Evolutionary conservation across 2,329 filamentous ascomycete species (phyloP).

Genomic region (Zymoseptoria brevis): DNA sequence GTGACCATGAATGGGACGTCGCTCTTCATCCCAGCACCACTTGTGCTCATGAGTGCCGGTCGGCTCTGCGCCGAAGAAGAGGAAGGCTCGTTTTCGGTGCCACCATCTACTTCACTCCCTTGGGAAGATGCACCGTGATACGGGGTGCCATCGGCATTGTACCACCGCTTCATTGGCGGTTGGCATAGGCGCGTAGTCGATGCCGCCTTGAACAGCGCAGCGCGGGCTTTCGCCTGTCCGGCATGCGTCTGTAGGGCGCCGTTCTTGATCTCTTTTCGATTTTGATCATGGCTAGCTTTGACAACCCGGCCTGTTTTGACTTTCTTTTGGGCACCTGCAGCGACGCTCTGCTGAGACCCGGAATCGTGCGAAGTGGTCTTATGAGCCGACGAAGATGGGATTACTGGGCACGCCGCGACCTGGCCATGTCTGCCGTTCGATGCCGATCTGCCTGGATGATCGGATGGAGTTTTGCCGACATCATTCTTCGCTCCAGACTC

Average conservation of each 20-base stretch:
- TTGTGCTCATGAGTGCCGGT: not conserved
- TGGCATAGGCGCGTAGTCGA: not conserved
- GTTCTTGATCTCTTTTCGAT: not conserved
- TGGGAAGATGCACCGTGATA: not conserved
- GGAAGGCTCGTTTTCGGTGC: not conserved
- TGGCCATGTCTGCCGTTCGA: not conserved
- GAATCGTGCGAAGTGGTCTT: not conserved
- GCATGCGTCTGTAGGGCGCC: not conserved
- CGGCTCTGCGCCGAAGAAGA: not conserved
- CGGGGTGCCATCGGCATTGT: not conserved
- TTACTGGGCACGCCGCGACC: not conserved
- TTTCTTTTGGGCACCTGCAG: not conserved
- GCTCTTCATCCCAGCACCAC: not conserved
- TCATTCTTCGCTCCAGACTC: not conserved
- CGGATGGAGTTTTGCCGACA: not conserved
- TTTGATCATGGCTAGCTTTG: not conserved
- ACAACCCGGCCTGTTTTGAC: not conserved
- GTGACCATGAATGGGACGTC: not conserved
- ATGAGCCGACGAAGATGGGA: not conserved
- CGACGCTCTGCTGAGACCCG: not conserved
- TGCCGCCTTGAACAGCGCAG: not conserved
- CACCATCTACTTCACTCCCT: not conserved
- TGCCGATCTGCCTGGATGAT: not conserved
- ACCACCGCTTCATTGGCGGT: not conserved
- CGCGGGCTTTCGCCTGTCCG: not conserved